Base-by-base conservation (phyloP, 148 eudicot species). In the Camellia granthamiana region DNA sequence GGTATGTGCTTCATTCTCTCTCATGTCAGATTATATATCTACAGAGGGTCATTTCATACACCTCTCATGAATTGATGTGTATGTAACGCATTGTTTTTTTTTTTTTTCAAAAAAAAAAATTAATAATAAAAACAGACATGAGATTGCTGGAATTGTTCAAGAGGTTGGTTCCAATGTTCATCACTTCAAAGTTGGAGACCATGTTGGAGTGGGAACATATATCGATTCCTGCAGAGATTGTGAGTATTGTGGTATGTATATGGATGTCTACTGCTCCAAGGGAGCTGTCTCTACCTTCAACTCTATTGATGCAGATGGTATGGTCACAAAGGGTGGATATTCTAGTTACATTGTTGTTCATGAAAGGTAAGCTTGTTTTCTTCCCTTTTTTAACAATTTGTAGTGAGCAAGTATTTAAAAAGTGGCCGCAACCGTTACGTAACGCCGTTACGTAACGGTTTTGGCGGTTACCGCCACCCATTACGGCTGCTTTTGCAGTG, bases 201-300 rank as follows among this genome's bases (percentile, higher is more conserved):
- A 54, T 21, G 79, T 83, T 63, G 85, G 85, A 76, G 77, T 86
- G 3, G 89, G 89, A 41, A 77, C 86, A 21, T 69, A 78, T 58
- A 86, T 88, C 13, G 84, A 87, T 30, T 86, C 91, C 5, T 88
- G 91, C 60, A 82, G 83, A 30, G 80, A 86, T 0, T 88, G 91
- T 30, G 82, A 84, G 30, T 78, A 56, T 10, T 88, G 91, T 38
- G 68, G 61, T 4, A 18, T 63, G 0, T 51, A 78, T n/a, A 73
- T 83, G 0, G 89, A 88, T 67, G 80, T 84, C 19, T 81, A 83
- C 73, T 88, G 91, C 80, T 84, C 82, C 6, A 77, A 77, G 8
- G 85, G 79, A 16, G 0, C 12, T 13, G 64, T 76, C 41, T 6
- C 1, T 7, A 77, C 83, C 23, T 80, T 68, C 54, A 84, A 76